Base-by-base conservation (phyloP, 495 filamentous ascomycete species). In the Penicillium tannophilum region DNA sequence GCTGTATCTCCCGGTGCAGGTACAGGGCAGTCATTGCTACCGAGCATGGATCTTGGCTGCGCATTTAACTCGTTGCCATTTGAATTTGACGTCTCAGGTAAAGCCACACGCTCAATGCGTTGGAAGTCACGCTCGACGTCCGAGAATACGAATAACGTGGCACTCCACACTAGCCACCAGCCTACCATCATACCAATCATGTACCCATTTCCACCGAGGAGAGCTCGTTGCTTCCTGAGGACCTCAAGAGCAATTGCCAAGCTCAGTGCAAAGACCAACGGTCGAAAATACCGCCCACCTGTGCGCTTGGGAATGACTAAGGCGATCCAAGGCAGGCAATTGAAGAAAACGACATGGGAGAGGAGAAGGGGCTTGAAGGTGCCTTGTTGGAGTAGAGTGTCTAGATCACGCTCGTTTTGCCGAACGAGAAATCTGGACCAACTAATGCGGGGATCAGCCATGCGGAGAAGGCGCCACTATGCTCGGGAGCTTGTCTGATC, bases 91-190 rank as follows among this genome's bases (percentile, higher is more conserved):
- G 16, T 41, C 16, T 41, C 39, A 17, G 39, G 17, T 41, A 31
- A 20, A 19, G 50, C 23, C 30, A n/a, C 30, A 35, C 75, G 69
- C 65, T 87, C 79, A 17, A 96, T 85, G 54, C 91, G 80, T 64
- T 77, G 83, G 30, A 88, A 88, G 23, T 88, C 86, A 54, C 68
- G 76, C 68, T 93, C 87, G 4, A 83, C 79, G 62, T 86, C 80
- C 56, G 82, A 84, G 61, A 85, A 86, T 3, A 92, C 63, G 30
- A 94, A 67, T 62, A 91, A 66, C 0, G 79, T 79, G 14, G 78
- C 72, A 53, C 70, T 75, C 88, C 88, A 92, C 11, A 94, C 68
- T 20, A 85, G 78, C 41, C 79, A 79, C 88, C 89, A 95, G 12
- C 79, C 77, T 0, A 77, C 76, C 23, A 88, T 65, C 51, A 93